phyloP scores from a whole-genome alignment of 306 rosid species.

The Elaeagnus macrophylla region DNA sequence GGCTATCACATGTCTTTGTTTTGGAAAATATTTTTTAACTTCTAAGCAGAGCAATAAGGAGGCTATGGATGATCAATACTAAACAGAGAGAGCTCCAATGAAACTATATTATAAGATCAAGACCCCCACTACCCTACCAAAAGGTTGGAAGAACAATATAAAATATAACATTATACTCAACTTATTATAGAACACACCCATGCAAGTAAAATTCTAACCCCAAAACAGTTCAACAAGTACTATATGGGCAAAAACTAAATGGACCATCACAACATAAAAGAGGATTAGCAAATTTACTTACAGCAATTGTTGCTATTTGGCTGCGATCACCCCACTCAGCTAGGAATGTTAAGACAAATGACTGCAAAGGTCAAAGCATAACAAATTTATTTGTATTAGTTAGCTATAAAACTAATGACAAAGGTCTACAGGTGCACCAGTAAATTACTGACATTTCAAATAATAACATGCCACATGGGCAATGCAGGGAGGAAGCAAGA shows the following conservation, averaged over 20 bases:
- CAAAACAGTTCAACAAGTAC: too few relatives aligned
- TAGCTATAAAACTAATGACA: neutral
- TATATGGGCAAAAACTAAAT: conserved; percentile 1
- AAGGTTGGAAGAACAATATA: too few relatives aligned
- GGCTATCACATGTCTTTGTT: too few relatives aligned
- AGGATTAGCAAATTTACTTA: conserved; percentile 27
- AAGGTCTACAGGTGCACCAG: neutral
- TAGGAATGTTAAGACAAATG: conserved; percentile 83
- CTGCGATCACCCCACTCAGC: conserved; percentile 99
- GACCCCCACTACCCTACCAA: too few relatives aligned
- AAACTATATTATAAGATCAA: too few relatives aligned
- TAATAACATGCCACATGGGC: neutral
- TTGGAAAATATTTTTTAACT: too few relatives aligned
- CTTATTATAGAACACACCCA: too few relatives aligned
- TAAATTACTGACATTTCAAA: neutral
- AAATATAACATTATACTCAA: too few relatives aligned
- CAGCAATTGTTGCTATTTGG: conserved; percentile 99
- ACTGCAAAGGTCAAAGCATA: conserved; percentile 36
- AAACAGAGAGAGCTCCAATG: too few relatives aligned
- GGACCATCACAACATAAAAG: neutral
- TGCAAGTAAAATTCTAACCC: too few relatives aligned
- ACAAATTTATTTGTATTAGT: conserved; percentile 8
- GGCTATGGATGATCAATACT: too few relatives aligned
- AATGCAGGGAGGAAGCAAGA: neutral
- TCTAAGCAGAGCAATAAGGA: too few relatives aligned